These are phyloP conservation scores for Rhizopogon rudus DNA, from an alignment of 768 basidiomycete genomes.

Conservation along the genomic window DNA sequence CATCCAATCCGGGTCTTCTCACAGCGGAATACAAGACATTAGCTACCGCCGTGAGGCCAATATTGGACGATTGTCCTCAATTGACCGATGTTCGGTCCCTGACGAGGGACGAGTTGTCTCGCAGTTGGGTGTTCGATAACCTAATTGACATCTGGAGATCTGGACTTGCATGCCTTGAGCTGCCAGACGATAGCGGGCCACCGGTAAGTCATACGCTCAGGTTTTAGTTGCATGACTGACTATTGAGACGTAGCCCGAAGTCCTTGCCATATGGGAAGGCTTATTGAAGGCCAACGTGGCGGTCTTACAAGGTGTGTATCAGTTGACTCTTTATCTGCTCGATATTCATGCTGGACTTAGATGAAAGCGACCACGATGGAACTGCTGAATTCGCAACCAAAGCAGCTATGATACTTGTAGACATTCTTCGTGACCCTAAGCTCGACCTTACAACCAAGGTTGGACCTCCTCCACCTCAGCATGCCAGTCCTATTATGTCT, in stretches of 20 bases:
- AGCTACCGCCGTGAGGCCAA: constrained; percentile 40
- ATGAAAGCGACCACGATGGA: constrained; percentile 37
- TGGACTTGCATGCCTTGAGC: constrained; percentile 37
- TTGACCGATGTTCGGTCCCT: constrained; percentile 53
- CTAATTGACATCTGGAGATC: constrained; percentile 52
- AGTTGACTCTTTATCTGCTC: neutral
- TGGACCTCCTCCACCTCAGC: constrained; percentile 8
- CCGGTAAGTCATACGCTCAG: constrained; percentile 40
- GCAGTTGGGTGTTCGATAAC: constrained; percentile 46
- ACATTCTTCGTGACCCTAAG: constrained; percentile 42
- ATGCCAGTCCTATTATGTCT: constrained; percentile 3
- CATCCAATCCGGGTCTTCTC: constrained; percentile 50
- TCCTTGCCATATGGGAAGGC: constrained; percentile 53
- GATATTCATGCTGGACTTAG: constrained; percentile 24
- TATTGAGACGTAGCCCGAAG: constrained; percentile 32
- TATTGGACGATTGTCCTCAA: constrained; percentile 50
- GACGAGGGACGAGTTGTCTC: constrained; percentile 50
- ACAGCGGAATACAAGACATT: constrained; percentile 47
- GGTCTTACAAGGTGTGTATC: constrained; percentile 38
- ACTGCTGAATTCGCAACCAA: constrained; percentile 34
- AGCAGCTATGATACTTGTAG: constrained; percentile 39
- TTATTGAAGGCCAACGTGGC: constrained; percentile 47
- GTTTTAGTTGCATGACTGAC: constrained; percentile 3
- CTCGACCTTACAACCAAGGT: constrained; percentile 37
- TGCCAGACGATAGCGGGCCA: constrained; percentile 37